Evolutionary conservation across 345 rosid genomes (phyloP).

Genomic region (Eucalyptus victrix): DNA sequence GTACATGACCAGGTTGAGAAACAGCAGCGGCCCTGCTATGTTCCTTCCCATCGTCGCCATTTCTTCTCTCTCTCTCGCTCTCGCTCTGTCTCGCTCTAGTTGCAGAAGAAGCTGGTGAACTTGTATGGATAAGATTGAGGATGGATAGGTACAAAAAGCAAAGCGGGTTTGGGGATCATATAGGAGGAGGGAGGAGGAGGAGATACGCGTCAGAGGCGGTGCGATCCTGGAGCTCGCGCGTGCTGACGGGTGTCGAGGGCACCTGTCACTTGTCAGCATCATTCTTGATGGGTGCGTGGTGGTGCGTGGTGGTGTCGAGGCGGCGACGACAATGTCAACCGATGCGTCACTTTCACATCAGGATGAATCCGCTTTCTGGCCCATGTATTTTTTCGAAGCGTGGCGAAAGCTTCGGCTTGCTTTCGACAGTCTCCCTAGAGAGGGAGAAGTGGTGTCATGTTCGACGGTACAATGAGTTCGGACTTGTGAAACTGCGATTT

Average conservation of each 20-base stretch:
- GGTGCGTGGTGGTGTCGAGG: neutral
- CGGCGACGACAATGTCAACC: neutral
- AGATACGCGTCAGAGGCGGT: neutral
- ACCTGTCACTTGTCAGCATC: neutral
- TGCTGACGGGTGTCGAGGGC: neutral
- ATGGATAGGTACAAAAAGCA: neutral
- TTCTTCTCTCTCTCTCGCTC: neutral
- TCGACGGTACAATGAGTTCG: neutral
- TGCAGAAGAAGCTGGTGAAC: neutral
- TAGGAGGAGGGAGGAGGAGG: neutral
- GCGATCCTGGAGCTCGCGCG: neutral
- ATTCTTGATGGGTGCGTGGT: neutral
- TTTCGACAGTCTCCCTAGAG: no score
- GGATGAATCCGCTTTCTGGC: no score
- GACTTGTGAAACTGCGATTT: neutral
- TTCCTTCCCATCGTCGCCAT: slow-evolving; percentile 79
- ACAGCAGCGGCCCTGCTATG: slow-evolving; percentile 84
- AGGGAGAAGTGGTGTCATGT: neutral
- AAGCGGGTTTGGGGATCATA: neutral
- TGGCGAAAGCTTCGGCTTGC: no score
- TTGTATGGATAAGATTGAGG: neutral
- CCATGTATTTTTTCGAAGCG: no score
- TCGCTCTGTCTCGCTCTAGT: neutral
- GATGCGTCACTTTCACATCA: no score
- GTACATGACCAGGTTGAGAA: slow-evolving; percentile 76